Evolutionary conservation across 169 alveolate species (phyloP).

Genomic region (Eimeria tenella): DNA sequence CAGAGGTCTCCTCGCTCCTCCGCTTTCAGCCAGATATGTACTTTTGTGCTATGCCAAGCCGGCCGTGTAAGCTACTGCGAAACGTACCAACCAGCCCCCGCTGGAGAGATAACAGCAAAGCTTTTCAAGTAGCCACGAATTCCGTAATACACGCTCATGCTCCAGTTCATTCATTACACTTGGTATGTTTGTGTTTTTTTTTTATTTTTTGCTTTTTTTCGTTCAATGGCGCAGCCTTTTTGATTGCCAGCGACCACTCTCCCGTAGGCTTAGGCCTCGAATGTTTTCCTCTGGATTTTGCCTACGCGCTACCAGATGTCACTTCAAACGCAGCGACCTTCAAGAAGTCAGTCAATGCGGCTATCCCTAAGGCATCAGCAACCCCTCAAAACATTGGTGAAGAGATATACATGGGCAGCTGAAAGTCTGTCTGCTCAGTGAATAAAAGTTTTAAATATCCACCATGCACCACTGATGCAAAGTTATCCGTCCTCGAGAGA

Average conservation of each 20-base stretch:
- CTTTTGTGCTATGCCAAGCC: conserved; percentile 44
- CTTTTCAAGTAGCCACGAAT: not conserved
- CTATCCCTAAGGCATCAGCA: no score
- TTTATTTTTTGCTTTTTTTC: not conserved
- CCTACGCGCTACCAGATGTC: conserved; percentile 27
- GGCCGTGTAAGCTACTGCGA: conserved; percentile 5
- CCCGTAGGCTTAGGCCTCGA: conserved; percentile 46
- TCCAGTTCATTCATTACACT: not conserved
- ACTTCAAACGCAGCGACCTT: not conserved
- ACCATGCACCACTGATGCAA: no score
- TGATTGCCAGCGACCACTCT: conserved; percentile 60
- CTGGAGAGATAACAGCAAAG: no score
- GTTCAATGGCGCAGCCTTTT: not conserved
- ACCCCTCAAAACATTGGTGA: no score
- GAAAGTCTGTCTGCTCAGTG: no score
- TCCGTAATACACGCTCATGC: not conserved
- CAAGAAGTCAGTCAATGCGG: no score
- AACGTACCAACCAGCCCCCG: no score
- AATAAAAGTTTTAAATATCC: no score
- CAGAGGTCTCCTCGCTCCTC: conserved; percentile 37
- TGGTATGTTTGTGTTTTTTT: not conserved
- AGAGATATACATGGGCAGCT: no score
- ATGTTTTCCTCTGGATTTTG: conserved; percentile 3
- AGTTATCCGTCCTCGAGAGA: no score
- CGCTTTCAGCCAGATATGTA: conserved; percentile 5